Conservation (phyloP, 768 basidiomycete genomes). For the Termitomyces sp. region DNA sequence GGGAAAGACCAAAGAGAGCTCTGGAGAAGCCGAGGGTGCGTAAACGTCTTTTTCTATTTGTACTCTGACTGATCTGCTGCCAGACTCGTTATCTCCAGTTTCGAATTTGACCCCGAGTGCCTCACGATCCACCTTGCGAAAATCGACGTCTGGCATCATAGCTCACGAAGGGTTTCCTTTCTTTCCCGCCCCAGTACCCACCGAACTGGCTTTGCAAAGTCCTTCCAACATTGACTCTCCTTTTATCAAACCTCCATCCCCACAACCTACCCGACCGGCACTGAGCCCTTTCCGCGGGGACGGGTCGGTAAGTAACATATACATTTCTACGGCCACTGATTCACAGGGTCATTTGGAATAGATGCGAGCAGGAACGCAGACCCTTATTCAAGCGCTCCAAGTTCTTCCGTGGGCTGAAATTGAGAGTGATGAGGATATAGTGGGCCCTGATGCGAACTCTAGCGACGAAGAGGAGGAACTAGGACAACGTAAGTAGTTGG, state of each 20-base stretch:
- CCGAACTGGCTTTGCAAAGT: neutral
- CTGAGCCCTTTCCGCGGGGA: conserved; percentile 55
- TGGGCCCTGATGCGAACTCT: conserved; percentile 33
- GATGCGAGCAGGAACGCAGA: conserved; percentile 87
- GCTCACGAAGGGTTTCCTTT: conserved; percentile 44
- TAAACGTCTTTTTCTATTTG: neutral
- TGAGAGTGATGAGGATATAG: conserved; percentile 63
- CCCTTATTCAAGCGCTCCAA: conserved; percentile 83
- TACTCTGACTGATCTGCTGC: conserved; percentile 4
- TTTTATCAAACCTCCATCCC: conserved; percentile 73
- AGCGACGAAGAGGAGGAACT: conserved; percentile 67
- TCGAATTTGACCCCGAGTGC: conserved; percentile 25
- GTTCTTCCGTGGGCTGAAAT: conserved; percentile 75
- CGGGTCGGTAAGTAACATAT: conserved; percentile 53
- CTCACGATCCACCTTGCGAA: conserved; percentile 25
- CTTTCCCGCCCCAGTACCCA: conserved; percentile 15
- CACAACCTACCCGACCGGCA: conserved; percentile 42
- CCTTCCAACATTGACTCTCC: conserved; percentile 32
- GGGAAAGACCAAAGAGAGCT: conserved; percentile 38
- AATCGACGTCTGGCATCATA: conserved; percentile 10
- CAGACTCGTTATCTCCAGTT: conserved; percentile 19
- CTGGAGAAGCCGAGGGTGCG: conserved; percentile 27
- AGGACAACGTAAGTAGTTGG: conserved; percentile 20
- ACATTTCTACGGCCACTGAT: conserved; percentile 5
- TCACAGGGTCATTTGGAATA: conserved; percentile 21